These are phyloP conservation scores for Gremmenia infestans DNA, from an alignment of 2,329 filamentous ascomycete genomes.

Conservation along the genomic window DNA sequence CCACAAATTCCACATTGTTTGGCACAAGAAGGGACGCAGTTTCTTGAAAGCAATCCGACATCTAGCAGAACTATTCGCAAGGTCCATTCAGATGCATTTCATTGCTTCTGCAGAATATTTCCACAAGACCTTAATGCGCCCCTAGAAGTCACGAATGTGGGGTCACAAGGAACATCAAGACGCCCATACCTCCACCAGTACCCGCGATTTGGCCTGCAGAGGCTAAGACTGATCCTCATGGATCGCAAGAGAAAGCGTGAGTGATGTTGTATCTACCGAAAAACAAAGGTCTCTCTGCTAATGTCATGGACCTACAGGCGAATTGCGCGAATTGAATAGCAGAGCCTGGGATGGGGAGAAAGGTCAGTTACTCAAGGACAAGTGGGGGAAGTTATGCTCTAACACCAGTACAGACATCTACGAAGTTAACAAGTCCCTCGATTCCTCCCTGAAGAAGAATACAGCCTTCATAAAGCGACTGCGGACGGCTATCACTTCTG, in stretches of 20 bases:
- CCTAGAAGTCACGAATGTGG: conserved; percentile 33
- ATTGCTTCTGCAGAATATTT: conserved; percentile 29
- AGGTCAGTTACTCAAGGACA: conserved; percentile 50
- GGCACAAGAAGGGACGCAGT: conserved; percentile 5
- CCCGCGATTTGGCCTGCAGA: conserved; percentile 15
- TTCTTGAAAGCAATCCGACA: conserved; percentile 6
- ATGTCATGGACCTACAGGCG: conserved; percentile 51
- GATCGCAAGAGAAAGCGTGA: conserved; percentile 61
- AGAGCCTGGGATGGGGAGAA: conserved; percentile 84
- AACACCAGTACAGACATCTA: conserved; percentile 23
- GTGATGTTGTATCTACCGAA: conserved; percentile 20
- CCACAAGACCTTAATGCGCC: conserved; percentile 30
- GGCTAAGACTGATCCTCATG: conserved; percentile 42
- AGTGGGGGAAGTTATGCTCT: conserved; percentile 7
- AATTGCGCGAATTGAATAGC: conserved; percentile 83
- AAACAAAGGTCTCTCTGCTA: conserved; percentile 12
- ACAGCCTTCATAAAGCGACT: conserved; percentile 96
- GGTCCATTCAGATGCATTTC: conserved; percentile 33
- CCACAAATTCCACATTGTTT: neutral
- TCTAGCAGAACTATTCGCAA: neutral
- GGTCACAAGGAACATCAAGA: conserved; percentile 28
- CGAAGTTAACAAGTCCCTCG: conserved; percentile 68
- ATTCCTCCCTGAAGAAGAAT: conserved; percentile 96
- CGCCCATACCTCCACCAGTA: conserved; percentile 19
- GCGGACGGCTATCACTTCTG: conserved; percentile 78